These are phyloP conservation scores for Starmerella vaccinii DNA, from an alignment of 805 yeast species.

Conservation along the genomic window DNA sequence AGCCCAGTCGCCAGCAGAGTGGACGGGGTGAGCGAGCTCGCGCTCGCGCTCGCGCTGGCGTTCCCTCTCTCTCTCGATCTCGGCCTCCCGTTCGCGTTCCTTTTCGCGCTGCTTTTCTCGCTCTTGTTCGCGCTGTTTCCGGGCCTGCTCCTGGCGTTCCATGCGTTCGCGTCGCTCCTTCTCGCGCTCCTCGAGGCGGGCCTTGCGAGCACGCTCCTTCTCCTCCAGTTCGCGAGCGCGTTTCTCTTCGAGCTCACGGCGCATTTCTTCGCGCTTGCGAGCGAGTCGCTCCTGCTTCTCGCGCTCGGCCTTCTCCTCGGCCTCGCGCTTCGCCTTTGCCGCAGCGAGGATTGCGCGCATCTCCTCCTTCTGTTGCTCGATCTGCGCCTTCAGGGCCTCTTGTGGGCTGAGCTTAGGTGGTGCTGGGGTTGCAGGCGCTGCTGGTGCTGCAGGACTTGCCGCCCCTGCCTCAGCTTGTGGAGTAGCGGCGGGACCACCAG, in stretches of 20 bases:
- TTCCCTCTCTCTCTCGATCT: not conserved
- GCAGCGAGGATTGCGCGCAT: conserved; percentile 31
- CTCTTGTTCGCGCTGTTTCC: not conserved
- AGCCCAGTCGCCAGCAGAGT: conserved; percentile 3
- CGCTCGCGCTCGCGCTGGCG: not conserved
- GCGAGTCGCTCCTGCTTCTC: conserved; percentile 11
- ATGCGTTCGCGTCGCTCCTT: conserved; percentile 1
- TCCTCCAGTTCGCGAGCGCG: conserved; percentile 2
- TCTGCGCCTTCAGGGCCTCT: conserved; percentile 8
- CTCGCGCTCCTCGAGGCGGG: conserved; percentile 7
- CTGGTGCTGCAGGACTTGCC: not conserved
- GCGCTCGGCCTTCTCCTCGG: conserved; percentile 14
- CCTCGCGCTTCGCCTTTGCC: conserved; percentile 18
- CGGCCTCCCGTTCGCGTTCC: not conserved
- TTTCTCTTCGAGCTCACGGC: conserved; percentile 8
- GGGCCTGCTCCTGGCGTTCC: conserved; percentile 4
- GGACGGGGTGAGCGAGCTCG: not conserved
- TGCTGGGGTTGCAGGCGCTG: not conserved
- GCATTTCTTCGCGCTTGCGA: conserved; percentile 6
- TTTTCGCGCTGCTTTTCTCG: not conserved
- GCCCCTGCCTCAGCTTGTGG: no score
- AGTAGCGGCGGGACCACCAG: no score
- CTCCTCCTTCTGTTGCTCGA: conserved; percentile 28
- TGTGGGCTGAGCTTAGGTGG: not conserved
- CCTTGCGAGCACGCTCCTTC: conserved; percentile 7